These are phyloP conservation scores for Cyberlindnera misumaiensis DNA, from an alignment of 805 yeast genomes.

Conservation along the genomic window DNA sequence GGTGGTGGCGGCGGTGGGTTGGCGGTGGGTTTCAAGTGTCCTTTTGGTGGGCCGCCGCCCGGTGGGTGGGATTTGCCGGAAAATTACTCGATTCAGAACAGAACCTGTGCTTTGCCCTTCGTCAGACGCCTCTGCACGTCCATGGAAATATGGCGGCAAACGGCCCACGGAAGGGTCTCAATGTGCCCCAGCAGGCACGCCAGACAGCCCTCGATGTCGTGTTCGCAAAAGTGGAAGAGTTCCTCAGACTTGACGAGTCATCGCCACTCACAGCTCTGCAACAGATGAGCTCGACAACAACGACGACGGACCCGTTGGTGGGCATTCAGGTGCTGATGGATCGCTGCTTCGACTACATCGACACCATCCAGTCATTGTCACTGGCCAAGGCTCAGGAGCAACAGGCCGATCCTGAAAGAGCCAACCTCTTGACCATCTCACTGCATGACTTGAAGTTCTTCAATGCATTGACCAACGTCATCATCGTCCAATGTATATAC, in stretches of 20 bases:
- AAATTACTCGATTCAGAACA: too few relatives aligned
- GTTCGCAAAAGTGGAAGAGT: slow-evolving; percentile 21
- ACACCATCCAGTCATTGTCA: slow-evolving; percentile 15
- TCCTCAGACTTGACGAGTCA: slow-evolving; percentile 17
- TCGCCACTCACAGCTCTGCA: slow-evolving; percentile 2
- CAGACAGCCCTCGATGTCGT: slow-evolving; percentile 27
- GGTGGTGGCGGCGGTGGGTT: too few relatives aligned
- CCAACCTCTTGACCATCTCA: slow-evolving; percentile 50
- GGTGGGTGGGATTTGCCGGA: too few relatives aligned
- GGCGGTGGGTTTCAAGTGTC: too few relatives aligned
- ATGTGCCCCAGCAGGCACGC: slow-evolving; percentile 26
- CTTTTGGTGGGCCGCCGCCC: too few relatives aligned
- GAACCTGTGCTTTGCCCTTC: too few relatives aligned
- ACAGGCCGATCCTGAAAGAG: slow-evolving; percentile 9
- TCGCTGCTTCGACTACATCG: slow-evolving; percentile 6
- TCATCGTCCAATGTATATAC: slow-evolving; percentile 68
- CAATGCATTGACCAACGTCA: slow-evolving; percentile 52
- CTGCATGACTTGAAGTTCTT: slow-evolving; percentile 79
- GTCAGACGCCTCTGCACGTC: too few relatives aligned
- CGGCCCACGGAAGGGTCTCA: slow-evolving; percentile 15
- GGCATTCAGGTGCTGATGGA: slow-evolving; percentile 3
- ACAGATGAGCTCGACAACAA: not conserved
- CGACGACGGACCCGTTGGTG: not conserved
- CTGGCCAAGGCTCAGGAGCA: slow-evolving; percentile 2
- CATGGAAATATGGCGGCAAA: too few relatives aligned